phyloP scores from a whole-genome alignment of 495 filamentous ascomycete genomes.

The Neurospora sp. region DNA sequence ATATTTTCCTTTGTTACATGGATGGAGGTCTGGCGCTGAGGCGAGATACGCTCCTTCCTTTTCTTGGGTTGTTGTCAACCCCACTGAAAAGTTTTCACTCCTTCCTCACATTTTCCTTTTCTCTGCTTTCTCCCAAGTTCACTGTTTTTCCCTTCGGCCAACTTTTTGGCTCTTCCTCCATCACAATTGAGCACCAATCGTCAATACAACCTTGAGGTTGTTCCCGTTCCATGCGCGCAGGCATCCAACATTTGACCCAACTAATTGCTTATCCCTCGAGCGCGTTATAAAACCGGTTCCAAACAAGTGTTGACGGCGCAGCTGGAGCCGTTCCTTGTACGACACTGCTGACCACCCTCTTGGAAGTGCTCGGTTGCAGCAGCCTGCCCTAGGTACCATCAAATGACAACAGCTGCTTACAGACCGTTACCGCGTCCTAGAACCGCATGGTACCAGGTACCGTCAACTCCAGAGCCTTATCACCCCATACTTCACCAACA shows the following conservation, averaged over 20 bases:
- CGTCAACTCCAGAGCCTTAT: neutral
- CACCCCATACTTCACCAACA: neutral
- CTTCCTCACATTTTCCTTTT: neutral
- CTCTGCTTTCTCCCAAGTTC: neutral
- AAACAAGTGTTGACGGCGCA: neutral
- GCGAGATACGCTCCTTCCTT: neutral
- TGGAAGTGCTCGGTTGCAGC: neutral
- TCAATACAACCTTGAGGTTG: neutral
- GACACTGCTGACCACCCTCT: neutral
- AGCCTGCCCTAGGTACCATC: neutral
- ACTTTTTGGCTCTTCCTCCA: neutral
- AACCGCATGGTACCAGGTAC: neutral
- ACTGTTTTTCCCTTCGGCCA: neutral
- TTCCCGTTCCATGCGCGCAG: neutral
- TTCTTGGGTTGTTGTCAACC: neutral
- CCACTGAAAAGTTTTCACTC: rapidly evolving
- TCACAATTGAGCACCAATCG: neutral
- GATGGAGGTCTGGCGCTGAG: too few relatives aligned
- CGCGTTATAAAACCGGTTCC: neutral
- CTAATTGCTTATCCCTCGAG: neutral
- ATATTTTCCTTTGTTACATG: neutral
- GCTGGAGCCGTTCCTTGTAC: neutral
- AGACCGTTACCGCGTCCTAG: neutral
- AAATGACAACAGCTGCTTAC: neutral
- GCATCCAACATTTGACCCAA: neutral